These are phyloP conservation scores for Alloascoidea africana DNA, from an alignment of 805 yeast species.

Conservation along the genomic window DNA sequence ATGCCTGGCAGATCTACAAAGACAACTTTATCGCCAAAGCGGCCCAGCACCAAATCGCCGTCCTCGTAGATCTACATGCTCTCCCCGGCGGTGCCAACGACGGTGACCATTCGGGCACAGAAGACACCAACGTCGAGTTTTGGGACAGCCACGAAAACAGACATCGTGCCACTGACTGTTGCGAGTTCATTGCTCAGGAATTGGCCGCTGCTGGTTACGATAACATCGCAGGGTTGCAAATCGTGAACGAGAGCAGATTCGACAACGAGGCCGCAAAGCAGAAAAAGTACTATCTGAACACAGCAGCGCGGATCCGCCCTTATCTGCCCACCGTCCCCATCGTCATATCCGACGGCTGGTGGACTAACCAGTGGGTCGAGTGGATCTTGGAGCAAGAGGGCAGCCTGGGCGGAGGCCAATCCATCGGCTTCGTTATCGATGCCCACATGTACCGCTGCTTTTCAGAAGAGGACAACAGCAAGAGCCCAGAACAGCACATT, in stretches of 20 bases:
- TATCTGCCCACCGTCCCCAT: conserved; percentile 48
- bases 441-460: conserved; percentile 80
- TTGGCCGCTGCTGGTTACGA: conserved; percentile 31
- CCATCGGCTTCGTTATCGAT: conserved; percentile 61
- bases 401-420: conserved; percentile 17
- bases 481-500: conserved; percentile 49
- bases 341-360: conserved; percentile 90
- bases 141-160: conserved; percentile 35
- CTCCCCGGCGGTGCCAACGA: conserved; percentile 88
- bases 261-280: conserved; percentile 37
- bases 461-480: conserved; percentile 53
- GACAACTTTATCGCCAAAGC: conserved; percentile 43
- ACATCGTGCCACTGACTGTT: conserved; percentile 29
- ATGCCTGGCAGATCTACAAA: conserved; percentile 58
- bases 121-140: conserved; percentile 41
- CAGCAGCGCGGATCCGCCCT: conserved; percentile 41
- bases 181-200: conserved; percentile 50
- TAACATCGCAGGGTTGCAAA: conserved; percentile 69
- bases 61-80: conserved; percentile 76
- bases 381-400: conserved; percentile 36
- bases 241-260: conserved; percentile 74
- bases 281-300: conserved; percentile 46
- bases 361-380: conserved; percentile 48
- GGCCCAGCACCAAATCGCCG: conserved; percentile 42
- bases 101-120: conserved; percentile 71